Conservation (phyloP, 345 rosid genomes). For the Trapa bicornis region DNA sequence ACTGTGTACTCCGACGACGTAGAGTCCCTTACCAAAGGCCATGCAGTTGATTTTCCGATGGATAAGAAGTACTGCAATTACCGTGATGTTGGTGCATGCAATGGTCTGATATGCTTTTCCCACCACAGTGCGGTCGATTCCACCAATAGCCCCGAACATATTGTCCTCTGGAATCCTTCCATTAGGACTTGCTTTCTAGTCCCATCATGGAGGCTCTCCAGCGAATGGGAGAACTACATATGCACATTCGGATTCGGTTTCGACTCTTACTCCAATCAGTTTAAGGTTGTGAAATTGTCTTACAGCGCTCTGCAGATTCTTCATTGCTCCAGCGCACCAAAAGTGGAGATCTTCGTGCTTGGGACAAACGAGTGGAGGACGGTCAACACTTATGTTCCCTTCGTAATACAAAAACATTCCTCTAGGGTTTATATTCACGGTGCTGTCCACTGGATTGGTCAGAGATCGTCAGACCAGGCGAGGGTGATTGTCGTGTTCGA, state of each 20-base stretch:
- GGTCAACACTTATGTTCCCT: constrained; percentile 6
- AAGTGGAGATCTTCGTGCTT: constrained; percentile 19
- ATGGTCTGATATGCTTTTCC: constrained; percentile 12
- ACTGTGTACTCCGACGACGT: constrained; percentile 3
- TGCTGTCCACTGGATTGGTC: constrained; percentile 34
- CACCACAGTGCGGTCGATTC: neutral
- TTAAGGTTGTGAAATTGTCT: constrained; percentile 23
- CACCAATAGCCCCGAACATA: neutral
- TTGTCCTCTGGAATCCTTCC: constrained; percentile 15
- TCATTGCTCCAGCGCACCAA: neutral
- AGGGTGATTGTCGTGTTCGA: constrained; percentile 10
- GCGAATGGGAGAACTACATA: too few relatives aligned
- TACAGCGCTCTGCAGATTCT: neutral
- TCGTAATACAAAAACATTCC: constrained; percentile 6
- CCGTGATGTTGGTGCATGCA: constrained; percentile 6
- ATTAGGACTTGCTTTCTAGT: constrained; percentile 6
- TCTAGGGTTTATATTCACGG: constrained; percentile 16
- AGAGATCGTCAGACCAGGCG: constrained; percentile 1
- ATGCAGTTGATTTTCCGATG: constrained; percentile 9
- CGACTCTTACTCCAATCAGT: constrained; percentile 9
- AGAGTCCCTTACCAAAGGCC: constrained; percentile 1
- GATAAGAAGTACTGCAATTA: neutral
- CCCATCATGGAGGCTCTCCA: neutral
- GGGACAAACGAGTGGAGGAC: constrained; percentile 17
- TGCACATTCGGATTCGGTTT: constrained; percentile 13